Evolutionary conservation across 805 yeast genomes (phyloP).

Genomic region (Saccharomycopsis babjevae): DNA sequence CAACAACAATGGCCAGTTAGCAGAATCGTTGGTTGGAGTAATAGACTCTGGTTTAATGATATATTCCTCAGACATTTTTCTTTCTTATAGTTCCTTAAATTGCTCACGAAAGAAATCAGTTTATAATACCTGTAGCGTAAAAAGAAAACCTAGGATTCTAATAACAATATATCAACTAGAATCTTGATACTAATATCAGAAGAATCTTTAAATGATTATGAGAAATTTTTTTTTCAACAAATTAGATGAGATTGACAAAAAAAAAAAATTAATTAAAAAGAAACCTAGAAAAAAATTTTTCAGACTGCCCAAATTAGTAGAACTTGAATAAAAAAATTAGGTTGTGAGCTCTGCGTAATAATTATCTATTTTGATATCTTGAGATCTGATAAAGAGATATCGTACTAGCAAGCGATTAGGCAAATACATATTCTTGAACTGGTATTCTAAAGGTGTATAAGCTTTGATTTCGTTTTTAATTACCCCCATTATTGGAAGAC

Average conservation of each 20-base stretch:
- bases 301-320: not conserved
- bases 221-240: conserved; percentile 3
- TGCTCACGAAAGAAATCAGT: too few species aligned
- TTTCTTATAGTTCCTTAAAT: too few species aligned
- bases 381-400: too few species aligned
- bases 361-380: too few species aligned
- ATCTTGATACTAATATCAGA: not conserved
- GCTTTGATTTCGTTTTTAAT: too few species aligned
- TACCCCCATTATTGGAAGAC: too few species aligned
- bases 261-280: not conserved
- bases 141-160: too few species aligned
- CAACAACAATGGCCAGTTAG: conserved; percentile 91
- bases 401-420: too few species aligned
- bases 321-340: too few species aligned
- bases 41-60: conserved; percentile 83
- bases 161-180: not conserved
- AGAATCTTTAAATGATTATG: not conserved
- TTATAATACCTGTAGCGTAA: not conserved
- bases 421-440: too few species aligned
- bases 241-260: not conserved
- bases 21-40: conserved; percentile 72
- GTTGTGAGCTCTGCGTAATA: too few species aligned
- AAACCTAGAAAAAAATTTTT: not conserved
- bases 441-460: too few species aligned
- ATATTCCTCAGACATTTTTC: conserved; percentile 51